Evolutionary conservation across 2,329 filamentous ascomycete genomes (phyloP), one percentile per base, ranked within the genome.

Genomic region (Fusarium incarnatum): DNA sequence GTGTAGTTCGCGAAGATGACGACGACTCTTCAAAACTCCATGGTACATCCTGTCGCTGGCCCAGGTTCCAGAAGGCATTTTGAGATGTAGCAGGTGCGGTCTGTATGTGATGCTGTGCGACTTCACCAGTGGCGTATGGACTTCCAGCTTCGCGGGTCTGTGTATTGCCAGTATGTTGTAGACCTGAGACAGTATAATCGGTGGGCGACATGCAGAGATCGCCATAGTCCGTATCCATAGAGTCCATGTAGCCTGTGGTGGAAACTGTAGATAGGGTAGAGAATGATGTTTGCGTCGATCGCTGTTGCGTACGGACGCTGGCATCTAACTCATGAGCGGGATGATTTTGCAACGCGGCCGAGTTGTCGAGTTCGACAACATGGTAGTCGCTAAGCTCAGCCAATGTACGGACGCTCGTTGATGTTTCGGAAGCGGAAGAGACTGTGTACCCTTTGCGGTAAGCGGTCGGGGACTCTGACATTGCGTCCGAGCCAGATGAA

Each of bases 341-440:
- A n/a, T n/a, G n/a, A n/a, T n/a, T n/a, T n/a, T n/a, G n/a, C n/a
- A 8, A 13, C 6, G 2, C 18, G 3, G 3, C 6, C 0, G 28
- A 34, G 5, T 2, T 34, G 2, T 18, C 47, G 13, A 49, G 30
- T 18, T 49, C n/a, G n/a, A n/a, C n/a, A n/a, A n/a, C n/a, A n/a
- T n/a, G n/a, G n/a, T n/a, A n/a, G n/a, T n/a, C n/a, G n/a, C n/a
- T n/a, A n/a, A n/a, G n/a, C n/a, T n/a, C n/a, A n/a, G n/a, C n/a
- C n/a, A n/a, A n/a, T n/a, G n/a, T n/a, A n/a, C n/a, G n/a, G n/a
- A n/a, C n/a, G n/a, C n/a, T n/a, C n/a, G n/a, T n/a, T n/a, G n/a
- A n/a, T n/a, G n/a, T n/a, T n/a, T n/a, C n/a, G n/a, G n/a, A n/a
- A n/a, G n/a, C n/a, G n/a, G n/a, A n/a, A n/a, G n/a, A n/a, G n/a